These are phyloP conservation scores for Pouteria glomerata DNA, from an alignment of 148 eudicot species.

Conservation along the genomic window DNA sequence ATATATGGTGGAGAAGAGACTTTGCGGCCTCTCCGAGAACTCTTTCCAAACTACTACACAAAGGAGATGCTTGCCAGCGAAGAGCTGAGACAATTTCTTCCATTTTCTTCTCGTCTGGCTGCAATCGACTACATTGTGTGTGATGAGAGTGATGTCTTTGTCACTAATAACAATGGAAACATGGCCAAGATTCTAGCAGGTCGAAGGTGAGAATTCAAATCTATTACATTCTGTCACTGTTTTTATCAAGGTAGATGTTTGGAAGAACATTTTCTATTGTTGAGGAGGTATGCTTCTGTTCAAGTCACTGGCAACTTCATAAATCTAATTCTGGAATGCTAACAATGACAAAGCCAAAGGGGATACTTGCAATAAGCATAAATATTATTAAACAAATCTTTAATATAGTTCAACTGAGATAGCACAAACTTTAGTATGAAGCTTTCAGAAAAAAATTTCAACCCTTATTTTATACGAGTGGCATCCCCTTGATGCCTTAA, in stretches of 20 bases:
- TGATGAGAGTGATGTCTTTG: constrained; percentile 95
- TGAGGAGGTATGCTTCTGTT: not conserved
- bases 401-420: not conserved
- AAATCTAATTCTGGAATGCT: not conserved
- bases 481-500: no score
- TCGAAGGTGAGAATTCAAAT: constrained; percentile 51
- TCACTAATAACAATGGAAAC: constrained; percentile 93
- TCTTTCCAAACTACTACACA: constrained; percentile 89
- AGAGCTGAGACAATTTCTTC: constrained; percentile 60
- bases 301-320: not conserved
- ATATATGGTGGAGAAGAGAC: constrained; percentile 95
- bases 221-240: not conserved
- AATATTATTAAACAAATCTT: not conserved
- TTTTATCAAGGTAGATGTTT: not conserved
- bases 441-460: not conserved
- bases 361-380: not conserved
- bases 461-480: not conserved
- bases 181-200: constrained; percentile 99
- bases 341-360: not conserved
- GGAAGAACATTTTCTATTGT: not conserved
- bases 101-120: constrained; percentile 94
- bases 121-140: constrained; percentile 91
- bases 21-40: constrained; percentile 71
- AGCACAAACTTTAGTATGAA: not conserved
- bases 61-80: constrained; percentile 81